phyloP scores from a whole-genome alignment of 495 filamentous ascomycete genomes.

The Oidiodendron maius region DNA sequence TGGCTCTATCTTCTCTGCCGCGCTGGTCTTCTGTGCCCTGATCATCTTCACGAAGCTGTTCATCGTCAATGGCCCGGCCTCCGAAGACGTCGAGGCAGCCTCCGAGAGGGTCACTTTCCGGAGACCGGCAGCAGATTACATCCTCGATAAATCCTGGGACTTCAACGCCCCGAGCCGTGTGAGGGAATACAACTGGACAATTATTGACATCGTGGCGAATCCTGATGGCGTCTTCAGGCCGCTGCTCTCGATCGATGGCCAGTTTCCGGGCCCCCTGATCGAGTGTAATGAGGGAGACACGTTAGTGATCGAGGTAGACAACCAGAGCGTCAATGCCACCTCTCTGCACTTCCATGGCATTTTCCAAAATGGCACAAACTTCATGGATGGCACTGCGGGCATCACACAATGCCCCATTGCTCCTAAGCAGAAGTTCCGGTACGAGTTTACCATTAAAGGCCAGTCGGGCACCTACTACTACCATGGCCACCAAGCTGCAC shows the following conservation, averaged over 20 bases:
- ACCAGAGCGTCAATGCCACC: slow-evolving; percentile 37
- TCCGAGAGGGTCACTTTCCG: slow-evolving; percentile 14
- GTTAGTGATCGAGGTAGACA: slow-evolving; percentile 38
- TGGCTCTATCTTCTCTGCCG: slow-evolving; percentile 7
- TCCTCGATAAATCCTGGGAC: slow-evolving; percentile 41
- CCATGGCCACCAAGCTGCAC: slow-evolving; percentile 34
- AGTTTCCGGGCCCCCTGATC: slow-evolving; percentile 49
- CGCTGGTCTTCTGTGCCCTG: slow-evolving; percentile 9
- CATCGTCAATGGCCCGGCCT: slow-evolving; percentile 9
- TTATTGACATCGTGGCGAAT: slow-evolving; percentile 38
- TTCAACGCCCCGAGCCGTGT: slow-evolving; percentile 20
- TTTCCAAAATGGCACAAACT: slow-evolving; percentile 52
- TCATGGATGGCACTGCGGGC: slow-evolving; percentile 56
- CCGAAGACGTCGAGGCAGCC: neutral
- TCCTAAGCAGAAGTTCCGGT: slow-evolving; percentile 41
- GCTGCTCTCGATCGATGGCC: slow-evolving; percentile 49
- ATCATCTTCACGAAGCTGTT: slow-evolving; percentile 12
- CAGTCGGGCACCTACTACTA: slow-evolving; percentile 45
- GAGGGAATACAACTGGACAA: slow-evolving; percentile 39
- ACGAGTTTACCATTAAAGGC: slow-evolving; percentile 34
- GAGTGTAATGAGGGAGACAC: slow-evolving; percentile 43
- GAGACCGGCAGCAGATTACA: slow-evolving; percentile 32
- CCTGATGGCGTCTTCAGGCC: slow-evolving; percentile 44
- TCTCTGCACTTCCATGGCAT: slow-evolving; percentile 63
- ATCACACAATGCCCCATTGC: slow-evolving; percentile 67